A percentile compares a stretch with the other conserved stretches of the same genome.
Evolutionary conservation across 2,329 filamentous ascomycete species (phyloP).

Genomic region (Penicillium sp.): DNA sequence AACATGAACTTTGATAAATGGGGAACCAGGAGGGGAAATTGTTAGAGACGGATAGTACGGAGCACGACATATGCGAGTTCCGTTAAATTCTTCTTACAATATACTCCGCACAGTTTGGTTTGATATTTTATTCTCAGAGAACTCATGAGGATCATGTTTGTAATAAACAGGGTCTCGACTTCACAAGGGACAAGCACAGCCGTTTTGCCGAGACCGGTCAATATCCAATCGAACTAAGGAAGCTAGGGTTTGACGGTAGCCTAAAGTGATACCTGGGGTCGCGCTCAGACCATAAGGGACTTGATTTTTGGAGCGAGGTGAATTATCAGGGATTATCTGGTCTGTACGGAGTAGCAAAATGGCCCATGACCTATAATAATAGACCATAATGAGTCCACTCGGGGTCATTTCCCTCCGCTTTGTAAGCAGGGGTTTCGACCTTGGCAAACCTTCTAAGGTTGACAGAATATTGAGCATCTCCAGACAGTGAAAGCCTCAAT

Average conservation of each 20-base stretch:
- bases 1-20: slow-evolving; percentile 1
- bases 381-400: neutral
- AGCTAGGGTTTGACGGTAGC: neutral
- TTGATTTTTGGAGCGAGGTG: neutral
- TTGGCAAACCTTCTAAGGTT: too few species aligned
- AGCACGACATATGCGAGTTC: neutral
- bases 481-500: neutral
- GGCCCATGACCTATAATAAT: neutral
- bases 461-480: neutral
- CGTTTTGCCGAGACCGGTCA: neutral
- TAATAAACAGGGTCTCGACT: neutral
- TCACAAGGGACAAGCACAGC: neutral
- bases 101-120: neutral
- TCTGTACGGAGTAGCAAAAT: neutral
- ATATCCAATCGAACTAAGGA: too few species aligned
- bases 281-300: neutral
- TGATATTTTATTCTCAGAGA: neutral
- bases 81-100: neutral
- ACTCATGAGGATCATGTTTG: neutral
- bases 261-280: neutral
- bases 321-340: too few species aligned
- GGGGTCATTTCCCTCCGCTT: neutral
- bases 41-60: neutral
- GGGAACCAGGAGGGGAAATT: neutral
- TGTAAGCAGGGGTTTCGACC: neutral